phyloP scores from a whole-genome alignment of 768 basidiomycete genomes.

The Cystobasidium onofrii region DNA sequence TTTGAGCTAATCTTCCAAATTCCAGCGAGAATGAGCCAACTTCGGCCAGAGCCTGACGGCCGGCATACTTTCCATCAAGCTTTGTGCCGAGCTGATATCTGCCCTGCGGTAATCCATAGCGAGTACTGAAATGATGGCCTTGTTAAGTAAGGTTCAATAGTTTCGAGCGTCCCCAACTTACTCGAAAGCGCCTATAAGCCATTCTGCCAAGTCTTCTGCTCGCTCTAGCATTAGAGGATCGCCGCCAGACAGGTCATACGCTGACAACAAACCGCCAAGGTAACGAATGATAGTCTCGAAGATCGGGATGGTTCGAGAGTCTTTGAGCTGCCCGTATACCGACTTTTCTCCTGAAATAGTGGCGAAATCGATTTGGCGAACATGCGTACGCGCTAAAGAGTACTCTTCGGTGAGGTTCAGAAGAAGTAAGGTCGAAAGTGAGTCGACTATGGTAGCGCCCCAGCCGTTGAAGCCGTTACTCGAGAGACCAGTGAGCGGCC shows the following conservation, averaged over 20 bases:
- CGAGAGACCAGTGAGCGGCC: slow-evolving; percentile 30
- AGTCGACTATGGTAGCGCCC: slow-evolving; percentile 43
- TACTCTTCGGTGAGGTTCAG: slow-evolving; percentile 36
- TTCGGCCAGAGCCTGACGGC: slow-evolving; percentile 44
- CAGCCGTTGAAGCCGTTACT: slow-evolving; percentile 42
- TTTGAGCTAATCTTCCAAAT: slow-evolving; percentile 45
- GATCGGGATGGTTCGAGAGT: slow-evolving; percentile 37
- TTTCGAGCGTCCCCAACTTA: background rate
- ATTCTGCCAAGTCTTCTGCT: slow-evolving; percentile 47
- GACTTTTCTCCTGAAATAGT: slow-evolving; percentile 29
- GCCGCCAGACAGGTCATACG: slow-evolving; percentile 47
- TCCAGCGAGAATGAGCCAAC: slow-evolving; percentile 48
- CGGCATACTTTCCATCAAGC: slow-evolving; percentile 30
- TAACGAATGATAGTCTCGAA: slow-evolving; percentile 50
- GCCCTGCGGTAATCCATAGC: slow-evolving; percentile 10
- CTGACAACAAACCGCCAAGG: slow-evolving; percentile 47
- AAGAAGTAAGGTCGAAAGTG: slow-evolving; percentile 10
- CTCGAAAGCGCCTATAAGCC: slow-evolving; percentile 45
- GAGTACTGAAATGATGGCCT: background rate
- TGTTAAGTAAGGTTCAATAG: no score
- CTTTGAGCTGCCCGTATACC: background rate
- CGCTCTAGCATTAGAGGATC: slow-evolving; percentile 47
- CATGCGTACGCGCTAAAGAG: slow-evolving; percentile 42
- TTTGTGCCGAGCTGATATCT: background rate
- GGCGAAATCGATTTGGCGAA: slow-evolving; percentile 41